Conservation (phyloP, 805 yeast species). For the Metschnikowia baotianmanensis region DNA sequence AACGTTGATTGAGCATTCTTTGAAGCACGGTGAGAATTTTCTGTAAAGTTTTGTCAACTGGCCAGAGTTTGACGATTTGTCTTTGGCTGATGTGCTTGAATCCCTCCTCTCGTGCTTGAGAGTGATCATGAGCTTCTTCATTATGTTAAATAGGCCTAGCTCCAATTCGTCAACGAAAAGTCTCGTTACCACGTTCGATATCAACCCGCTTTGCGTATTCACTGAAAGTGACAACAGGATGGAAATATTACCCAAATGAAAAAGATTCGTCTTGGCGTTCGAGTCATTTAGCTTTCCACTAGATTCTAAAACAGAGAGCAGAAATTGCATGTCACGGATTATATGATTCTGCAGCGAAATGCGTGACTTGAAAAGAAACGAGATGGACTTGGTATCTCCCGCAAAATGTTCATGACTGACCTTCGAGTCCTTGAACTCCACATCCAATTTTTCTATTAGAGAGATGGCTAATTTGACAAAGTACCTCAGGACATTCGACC, state of each 20-base stretch:
- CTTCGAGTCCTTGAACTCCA: conserved; percentile 9
- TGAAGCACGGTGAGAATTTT: conserved; percentile 11
- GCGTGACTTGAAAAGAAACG: neutral
- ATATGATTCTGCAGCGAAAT: neutral
- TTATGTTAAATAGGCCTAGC: conserved; percentile 6
- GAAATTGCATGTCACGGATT: neutral
- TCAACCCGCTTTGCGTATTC: conserved; percentile 7
- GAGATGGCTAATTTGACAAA: neutral
- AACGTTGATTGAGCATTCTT: conserved; percentile 15
- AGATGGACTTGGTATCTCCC: conserved; percentile 5
- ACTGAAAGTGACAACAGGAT: conserved; percentile 8
- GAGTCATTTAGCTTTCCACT: neutral
- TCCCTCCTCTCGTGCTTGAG: neutral
- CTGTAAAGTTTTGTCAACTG: conserved; percentile 8
- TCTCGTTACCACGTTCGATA: conserved; percentile 10
- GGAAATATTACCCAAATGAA: conserved; percentile 8
- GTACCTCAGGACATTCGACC: neutral
- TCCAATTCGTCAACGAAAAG: conserved; percentile 14
- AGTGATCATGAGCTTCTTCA: conserved; percentile 1
- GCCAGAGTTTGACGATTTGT: neutral
- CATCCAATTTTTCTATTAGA: conserved; percentile 5
- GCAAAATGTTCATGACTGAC: neutral
- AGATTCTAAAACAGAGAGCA: conserved; percentile 1
- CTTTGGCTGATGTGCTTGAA: neutral
- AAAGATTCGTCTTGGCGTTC: neutral